Evolutionary conservation across 108 stramenopile genomes (phyloP).

Genomic region (Skeletonema tropicum): DNA sequence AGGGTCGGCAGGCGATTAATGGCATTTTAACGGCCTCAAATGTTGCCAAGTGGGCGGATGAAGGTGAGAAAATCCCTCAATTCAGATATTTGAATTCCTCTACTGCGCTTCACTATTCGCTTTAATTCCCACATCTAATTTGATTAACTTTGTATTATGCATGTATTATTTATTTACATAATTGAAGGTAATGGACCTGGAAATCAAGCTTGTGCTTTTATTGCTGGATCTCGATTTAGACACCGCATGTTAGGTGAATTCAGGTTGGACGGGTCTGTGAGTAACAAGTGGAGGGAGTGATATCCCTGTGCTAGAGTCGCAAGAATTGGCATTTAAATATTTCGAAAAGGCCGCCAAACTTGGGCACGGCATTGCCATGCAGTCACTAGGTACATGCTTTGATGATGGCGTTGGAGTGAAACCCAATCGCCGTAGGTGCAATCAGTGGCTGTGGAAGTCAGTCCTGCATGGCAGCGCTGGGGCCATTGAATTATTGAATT

Average conservation of each 20-base stretch:
- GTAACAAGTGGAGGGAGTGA: constrained; percentile 6
- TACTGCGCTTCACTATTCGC: too few species aligned
- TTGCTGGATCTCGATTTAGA: neutral
- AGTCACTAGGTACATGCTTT: constrained; percentile 19
- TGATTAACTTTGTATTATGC: too few species aligned
- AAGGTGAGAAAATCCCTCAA: neutral
- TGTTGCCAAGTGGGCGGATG: constrained; percentile 1
- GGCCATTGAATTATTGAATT: constrained; percentile 15
- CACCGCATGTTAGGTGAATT: neutral
- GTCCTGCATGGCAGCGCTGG: constrained; percentile 8
- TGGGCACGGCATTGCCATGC: constrained; percentile 19
- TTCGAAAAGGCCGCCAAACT: constrained; percentile 15
- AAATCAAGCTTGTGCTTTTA: neutral
- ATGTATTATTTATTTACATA: too few species aligned
- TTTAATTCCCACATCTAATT: too few species aligned
- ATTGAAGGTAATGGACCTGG: neutral
- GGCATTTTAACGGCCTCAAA: neutral
- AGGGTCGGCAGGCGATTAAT: neutral
- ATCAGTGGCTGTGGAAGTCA: constrained; percentile 22
- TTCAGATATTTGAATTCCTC: too few species aligned
- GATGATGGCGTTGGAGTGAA: constrained; percentile 14
- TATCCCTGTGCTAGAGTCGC: constrained; percentile 14
- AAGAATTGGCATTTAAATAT: constrained; percentile 24
- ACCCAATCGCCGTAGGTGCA: constrained; percentile 17
- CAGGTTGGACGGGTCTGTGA: neutral